Percentiles rank a stretch among this genome's conserved stretches.
phyloP scores from a whole-genome alignment of 345 rosid genomes.

The Eucalyptus polyanthemos region DNA sequence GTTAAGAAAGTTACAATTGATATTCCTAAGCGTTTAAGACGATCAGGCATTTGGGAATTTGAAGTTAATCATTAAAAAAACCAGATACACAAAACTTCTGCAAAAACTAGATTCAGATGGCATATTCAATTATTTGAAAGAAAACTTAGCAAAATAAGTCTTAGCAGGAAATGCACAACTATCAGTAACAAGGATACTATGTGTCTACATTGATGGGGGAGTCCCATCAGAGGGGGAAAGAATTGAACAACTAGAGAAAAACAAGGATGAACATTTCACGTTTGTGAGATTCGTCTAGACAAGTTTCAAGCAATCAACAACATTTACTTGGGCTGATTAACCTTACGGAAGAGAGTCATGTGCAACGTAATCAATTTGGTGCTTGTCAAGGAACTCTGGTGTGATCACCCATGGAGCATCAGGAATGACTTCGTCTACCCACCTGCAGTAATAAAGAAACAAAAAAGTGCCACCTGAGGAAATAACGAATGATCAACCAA shows the following conservation, averaged over 20 bases:
- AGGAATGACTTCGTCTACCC: conserved; percentile 94
- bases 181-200: neutral
- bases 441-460: conserved; percentile 24
- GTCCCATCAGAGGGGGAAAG: neutral
- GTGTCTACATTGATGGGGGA: neutral
- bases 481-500: neutral
- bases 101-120: neutral
- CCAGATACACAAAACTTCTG: neutral
- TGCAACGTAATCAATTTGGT: conserved; percentile 67
- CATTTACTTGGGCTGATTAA: neutral
- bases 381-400: conserved; percentile 77
- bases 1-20: neutral
- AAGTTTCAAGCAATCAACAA: neutral
- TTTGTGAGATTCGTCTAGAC: neutral
- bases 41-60: neutral
- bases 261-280: neutral
- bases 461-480: neutral
- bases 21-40: neutral
- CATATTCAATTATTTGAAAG: neutral
- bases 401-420: conserved; percentile 90
- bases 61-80: neutral
- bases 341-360: conserved; percentile 90
- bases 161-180: neutral
- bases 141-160: neutral
- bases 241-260: neutral